phyloP scores from a whole-genome alignment of 768 basidiomycete species.

The Sutorius australiensis region DNA sequence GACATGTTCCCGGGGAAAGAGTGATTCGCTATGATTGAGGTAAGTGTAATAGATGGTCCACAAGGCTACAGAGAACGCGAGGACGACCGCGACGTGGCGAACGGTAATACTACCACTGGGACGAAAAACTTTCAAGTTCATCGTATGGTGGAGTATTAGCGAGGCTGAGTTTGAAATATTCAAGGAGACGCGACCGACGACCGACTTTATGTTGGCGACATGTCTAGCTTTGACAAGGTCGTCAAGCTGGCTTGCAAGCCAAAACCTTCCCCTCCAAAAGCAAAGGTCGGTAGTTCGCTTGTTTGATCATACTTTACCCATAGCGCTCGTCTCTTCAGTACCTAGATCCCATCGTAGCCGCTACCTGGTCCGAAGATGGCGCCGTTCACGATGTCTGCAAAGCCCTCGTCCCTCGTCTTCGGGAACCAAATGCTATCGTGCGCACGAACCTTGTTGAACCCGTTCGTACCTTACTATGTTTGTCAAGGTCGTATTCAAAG shows the following conservation, averaged over 20 bases:
- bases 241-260: conserved; percentile 97
- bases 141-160: not conserved
- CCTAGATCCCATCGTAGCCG: conserved; percentile 92
- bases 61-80: conserved; percentile 9
- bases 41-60: conserved; percentile 23
- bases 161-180: conserved; percentile 27
- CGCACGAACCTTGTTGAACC: conserved; percentile 27
- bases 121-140: not conserved
- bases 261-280: conserved; percentile 91
- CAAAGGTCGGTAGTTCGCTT: conserved; percentile 59
- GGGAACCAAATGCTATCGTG: conserved; percentile 90
- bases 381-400: conserved; percentile 91
- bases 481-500: conserved; percentile 91
- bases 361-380: conserved; percentile 96
- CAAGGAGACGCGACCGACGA: conserved; percentile 1
- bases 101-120: conserved; percentile 17
- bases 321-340: conserved; percentile 51
- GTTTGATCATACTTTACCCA: not conserved
- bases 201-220: conserved; percentile 22
- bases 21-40: not conserved
- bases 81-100: conserved; percentile 22
- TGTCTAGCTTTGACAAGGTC: conserved; percentile 86
- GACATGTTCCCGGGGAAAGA: conserved; percentile 12
- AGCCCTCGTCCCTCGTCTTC: conserved; percentile 76
- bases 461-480: not conserved